These are phyloP conservation scores for Boletus rubescentipes DNA, from an alignment of 768 basidiomycete species.

Conservation along the genomic window DNA sequence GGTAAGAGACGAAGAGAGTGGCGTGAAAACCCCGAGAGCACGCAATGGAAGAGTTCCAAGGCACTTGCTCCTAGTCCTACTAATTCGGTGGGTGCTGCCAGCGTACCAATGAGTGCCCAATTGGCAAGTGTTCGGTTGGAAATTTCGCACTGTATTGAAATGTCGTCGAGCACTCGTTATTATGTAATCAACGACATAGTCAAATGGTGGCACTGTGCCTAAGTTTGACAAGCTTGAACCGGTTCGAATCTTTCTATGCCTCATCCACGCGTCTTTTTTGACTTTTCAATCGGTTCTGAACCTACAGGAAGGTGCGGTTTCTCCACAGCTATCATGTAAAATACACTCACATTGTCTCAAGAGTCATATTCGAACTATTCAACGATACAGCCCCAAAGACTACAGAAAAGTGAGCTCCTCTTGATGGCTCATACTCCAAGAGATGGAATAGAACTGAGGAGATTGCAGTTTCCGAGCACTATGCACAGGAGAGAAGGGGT, in stretches of 20 bases:
- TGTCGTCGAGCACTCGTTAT: too few relatives aligned
- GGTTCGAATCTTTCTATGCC: conserved; percentile 37
- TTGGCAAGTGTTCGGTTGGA: neutral
- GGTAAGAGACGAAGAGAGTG: too few relatives aligned
- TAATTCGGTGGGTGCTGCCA: neutral
- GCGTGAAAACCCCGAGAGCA: neutral
- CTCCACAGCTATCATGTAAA: neutral
- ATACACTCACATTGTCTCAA: conserved; percentile 29
- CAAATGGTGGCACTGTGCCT: neutral
- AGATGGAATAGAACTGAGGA: conserved; percentile 9
- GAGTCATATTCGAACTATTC: conserved; percentile 76
- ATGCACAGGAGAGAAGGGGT: conserved; percentile 83
- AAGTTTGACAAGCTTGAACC: neutral
- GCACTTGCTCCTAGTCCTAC: neutral
- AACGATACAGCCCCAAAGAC: conserved; percentile 73
- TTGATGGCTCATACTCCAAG: neutral
- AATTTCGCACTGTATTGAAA: too few relatives aligned
- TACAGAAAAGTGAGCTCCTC: conserved; percentile 64
- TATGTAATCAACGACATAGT: conserved; percentile 11
- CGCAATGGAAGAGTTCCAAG: neutral
- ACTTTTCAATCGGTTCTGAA: conserved; percentile 52
- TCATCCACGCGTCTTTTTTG: conserved; percentile 66
- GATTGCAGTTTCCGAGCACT: conserved; percentile 72
- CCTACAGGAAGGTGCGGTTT: conserved; percentile 53
- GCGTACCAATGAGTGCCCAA: neutral